Evolutionary conservation across 805 yeast genomes (phyloP), one percentile per base, ranked within the genome.

Genomic region (Starmerella kuoi): DNA sequence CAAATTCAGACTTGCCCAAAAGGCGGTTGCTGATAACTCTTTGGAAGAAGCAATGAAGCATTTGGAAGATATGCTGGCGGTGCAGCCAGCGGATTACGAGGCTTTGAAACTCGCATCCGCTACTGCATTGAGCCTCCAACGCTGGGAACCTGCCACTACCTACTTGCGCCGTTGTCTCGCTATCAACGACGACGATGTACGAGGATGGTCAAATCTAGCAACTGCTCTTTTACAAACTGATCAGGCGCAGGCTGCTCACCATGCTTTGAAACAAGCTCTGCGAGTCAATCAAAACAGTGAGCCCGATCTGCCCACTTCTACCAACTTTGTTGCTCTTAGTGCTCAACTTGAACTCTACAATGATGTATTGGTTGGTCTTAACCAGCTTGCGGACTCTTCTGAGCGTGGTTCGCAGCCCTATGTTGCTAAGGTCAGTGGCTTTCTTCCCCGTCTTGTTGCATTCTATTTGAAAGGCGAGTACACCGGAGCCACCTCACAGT

Each of bases 21-120:
- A 71, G 57, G 80, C 61, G 5, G 59, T 60, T 5, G 64, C 77
- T 11, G 55, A 63, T 12, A 70, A 73, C 44, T 70, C 83, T 48
- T 53, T 76, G 15, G 65, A 57, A 6, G 51, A 61, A 23, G 79
- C 86, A 0, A 69, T 84, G 42, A 61, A 61, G 30, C 85, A 85
- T 57, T 70, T 85, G 63, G 72, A 74, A 51, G 94, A 86, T 30
- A 77, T 91, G 12, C 65, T 88, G 45, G 64, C 70, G 19, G 74
- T 76, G 22, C 79, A 79, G 57, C 91, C 95, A 8, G 64, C 84
- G 40, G 74, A 72, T 53, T 76, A 72, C 52, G 83, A 80, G 17
- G 80, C 88, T 27, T 86, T 97, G 94, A 88, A 77, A 58, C 74
- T 86, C 54, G 86, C 87, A 56, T 97, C 97, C 5, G 84, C 95